A percentile compares a stretch with the other conserved stretches of the same genome.
Evolutionary conservation across 495 filamentous ascomycete genomes (phyloP).

Genomic region (Talaromyces trachyspermus): DNA sequence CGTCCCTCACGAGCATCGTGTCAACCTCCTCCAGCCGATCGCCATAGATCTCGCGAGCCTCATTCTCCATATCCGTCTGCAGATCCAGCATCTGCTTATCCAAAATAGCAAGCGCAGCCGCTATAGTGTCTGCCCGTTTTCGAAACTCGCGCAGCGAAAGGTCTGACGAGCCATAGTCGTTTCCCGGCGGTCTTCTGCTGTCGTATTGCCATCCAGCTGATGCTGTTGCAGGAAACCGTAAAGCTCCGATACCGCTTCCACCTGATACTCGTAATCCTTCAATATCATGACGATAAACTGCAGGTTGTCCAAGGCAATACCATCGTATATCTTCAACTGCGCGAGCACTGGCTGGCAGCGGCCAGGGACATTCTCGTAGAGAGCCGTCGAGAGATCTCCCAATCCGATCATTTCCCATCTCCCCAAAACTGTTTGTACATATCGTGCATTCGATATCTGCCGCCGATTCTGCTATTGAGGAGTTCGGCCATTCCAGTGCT

Average conservation of each 20-base stretch:
- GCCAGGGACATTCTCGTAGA: neutral
- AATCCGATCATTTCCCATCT: neutral
- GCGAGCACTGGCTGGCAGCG: conserved; percentile 9
- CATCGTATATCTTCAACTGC: conserved; percentile 13
- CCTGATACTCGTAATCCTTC: conserved; percentile 16
- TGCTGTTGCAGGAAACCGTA: conserved; percentile 12
- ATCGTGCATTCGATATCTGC: neutral
- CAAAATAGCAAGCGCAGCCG: neutral
- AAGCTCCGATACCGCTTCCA: conserved; percentile 7
- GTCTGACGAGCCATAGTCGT: too few species aligned
- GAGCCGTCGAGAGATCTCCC: neutral
- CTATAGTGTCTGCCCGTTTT: neutral
- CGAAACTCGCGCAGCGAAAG: neutral
- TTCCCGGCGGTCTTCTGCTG: too few species aligned
- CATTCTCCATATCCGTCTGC: neutral
- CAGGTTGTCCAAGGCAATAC: conserved; percentile 12
- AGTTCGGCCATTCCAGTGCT: conserved; percentile 12
- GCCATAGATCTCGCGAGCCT: too few species aligned
- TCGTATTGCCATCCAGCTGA: too few species aligned
- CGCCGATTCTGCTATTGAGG: neutral
- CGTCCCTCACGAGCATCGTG: neutral
- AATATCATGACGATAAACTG: conserved; percentile 13
- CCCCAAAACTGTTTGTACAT: neutral
- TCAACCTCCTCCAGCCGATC: neutral
- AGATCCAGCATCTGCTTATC: too few species aligned